A percentile compares a stretch with the other conserved stretches of the same genome.
Conservation (phyloP, 192 early-diverging fungal species). For the Pilaira anomala region DNA sequence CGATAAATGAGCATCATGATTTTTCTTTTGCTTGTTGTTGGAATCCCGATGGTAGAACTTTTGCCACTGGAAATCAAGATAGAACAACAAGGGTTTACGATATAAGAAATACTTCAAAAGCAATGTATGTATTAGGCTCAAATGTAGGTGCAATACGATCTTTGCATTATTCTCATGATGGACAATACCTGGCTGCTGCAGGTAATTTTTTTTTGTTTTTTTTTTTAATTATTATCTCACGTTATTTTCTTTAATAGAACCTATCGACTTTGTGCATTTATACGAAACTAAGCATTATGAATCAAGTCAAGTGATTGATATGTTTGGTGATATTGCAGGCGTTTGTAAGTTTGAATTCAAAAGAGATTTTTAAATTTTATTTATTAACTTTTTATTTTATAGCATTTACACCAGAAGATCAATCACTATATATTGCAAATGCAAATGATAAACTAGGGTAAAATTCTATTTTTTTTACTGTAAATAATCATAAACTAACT, state of each 20-base stretch:
- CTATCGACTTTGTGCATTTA: conserved; percentile 68
- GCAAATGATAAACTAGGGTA: conserved; percentile 42
- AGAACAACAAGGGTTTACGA: conserved; percentile 57
- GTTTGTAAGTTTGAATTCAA: conserved; percentile 26
- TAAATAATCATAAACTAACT: not conserved
- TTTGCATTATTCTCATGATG: conserved; percentile 56
- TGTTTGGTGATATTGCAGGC: conserved; percentile 72
- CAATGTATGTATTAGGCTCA: conserved; percentile 48
- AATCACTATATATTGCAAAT: conserved; percentile 56
- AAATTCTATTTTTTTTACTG: not conserved
- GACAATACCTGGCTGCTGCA: conserved; percentile 50
- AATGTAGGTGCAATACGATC: conserved; percentile 57
- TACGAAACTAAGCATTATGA: conserved; percentile 41
- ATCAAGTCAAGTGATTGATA: conserved; percentile 59
- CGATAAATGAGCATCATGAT: conserved; percentile 58
- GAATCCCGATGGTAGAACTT: conserved; percentile 49
- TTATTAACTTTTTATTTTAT: not conserved
- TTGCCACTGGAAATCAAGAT: conserved; percentile 70
- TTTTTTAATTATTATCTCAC: not conserved
- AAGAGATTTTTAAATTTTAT: not conserved
- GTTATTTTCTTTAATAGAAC: conserved; percentile 28
- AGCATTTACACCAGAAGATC: conserved; percentile 50
- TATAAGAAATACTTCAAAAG: conserved; percentile 51
- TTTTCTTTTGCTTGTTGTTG: conserved; percentile 69
- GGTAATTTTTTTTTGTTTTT: conserved; percentile 25